phyloP scores from a whole-genome alignment of 2,329 filamentous ascomycete species.

The Monilinia fructigena region DNA sequence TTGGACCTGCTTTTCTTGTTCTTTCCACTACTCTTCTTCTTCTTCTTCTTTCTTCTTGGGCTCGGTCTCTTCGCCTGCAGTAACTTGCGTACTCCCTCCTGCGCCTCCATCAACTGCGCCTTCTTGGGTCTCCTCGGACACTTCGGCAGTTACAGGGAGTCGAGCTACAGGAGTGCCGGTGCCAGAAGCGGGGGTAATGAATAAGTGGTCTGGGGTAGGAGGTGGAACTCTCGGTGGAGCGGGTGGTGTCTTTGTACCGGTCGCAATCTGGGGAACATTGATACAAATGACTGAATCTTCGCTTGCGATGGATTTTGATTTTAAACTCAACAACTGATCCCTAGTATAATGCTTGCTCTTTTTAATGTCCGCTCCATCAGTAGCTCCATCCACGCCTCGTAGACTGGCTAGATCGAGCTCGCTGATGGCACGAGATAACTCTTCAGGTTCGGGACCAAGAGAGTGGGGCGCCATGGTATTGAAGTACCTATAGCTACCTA shows the following conservation, averaged over 20 bases:
- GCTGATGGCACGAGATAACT: conserved; percentile 33
- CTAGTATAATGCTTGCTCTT: conserved; percentile 27
- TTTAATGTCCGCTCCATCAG: conserved; percentile 3
- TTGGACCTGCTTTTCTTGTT: conserved; percentile 42
- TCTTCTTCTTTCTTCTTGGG: conserved; percentile 46
- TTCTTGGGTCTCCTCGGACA: neutral
- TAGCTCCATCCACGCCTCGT: conserved; percentile 23
- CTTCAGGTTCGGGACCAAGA: conserved; percentile 24
- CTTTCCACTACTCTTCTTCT: conserved; percentile 42
- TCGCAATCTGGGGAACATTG: conserved; percentile 15
- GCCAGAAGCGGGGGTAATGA: conserved; percentile 18
- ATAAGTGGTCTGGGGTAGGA: conserved; percentile 21
- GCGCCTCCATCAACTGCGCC: conserved; percentile 11
- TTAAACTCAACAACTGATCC: conserved; percentile 30
- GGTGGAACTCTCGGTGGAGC: conserved; percentile 21
- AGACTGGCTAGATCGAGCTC: conserved; percentile 31
- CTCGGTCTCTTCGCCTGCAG: conserved; percentile 25
- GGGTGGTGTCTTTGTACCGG: conserved; percentile 21
- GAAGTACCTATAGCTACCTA: neutral
- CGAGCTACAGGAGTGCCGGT: conserved; percentile 11
- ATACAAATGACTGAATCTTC: neutral
- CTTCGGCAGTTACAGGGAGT: conserved; percentile 12
- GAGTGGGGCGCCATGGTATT: conserved; percentile 22
- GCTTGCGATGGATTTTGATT: conserved; percentile 10
- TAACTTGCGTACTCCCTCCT: conserved; percentile 18